Evolutionary conservation across 345 rosid genomes (phyloP), one percentile per base, ranked within the genome.

Genomic region (sweet orange (Citrus sinensis)): DNA sequence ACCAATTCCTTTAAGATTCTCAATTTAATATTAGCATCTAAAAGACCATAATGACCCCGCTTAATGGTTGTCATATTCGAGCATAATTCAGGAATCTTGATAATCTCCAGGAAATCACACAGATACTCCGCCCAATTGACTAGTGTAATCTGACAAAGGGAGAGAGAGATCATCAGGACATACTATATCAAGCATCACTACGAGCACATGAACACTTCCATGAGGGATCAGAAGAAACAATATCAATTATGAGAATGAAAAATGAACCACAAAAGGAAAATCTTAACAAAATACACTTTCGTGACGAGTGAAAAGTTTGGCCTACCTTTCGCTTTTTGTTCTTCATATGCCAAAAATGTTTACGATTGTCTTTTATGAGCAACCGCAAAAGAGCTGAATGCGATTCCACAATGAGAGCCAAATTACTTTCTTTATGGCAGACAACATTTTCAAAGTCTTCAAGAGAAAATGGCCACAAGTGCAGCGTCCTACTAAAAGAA

Each of bases 371-470:
- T 67, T 82, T 89, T 14, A 87, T 86, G 67, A 96, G 92, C 80
- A 91, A 79, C 77, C 87, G 90, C 73, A 96, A 88, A 79, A 94
- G 87, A 82, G 93, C 85, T 79, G 98, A 89, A 91, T 96, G 97
- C 24, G 88, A 79, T 87, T 96, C 99, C 71, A 87, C 87, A 63
- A 90, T 87, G 75, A 96, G 93, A 82, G 78, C 87, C 90, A 92
- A 79, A 85, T 89, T 94, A 88, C 94, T 86, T 67, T 90, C 98
- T 87, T 92, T 94, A 82, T 92, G 94, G 86, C 94, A 90, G 75
- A 96, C 78, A 65, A 98, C 95, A 86, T 90, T 96, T 82, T 96
- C 98, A 81, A 96, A 92, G 87, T 96, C 97, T 87, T 89, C 95
- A 46, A 96, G 87, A 71, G 97, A 88, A 87, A 94, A 96, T 46